A percentile compares a stretch with the other conserved stretches of the same genome.
These are phyloP conservation scores for Fusarium sp. DNA, from an alignment of 2,329 filamentous ascomycete genomes.

Conservation along the genomic window DNA sequence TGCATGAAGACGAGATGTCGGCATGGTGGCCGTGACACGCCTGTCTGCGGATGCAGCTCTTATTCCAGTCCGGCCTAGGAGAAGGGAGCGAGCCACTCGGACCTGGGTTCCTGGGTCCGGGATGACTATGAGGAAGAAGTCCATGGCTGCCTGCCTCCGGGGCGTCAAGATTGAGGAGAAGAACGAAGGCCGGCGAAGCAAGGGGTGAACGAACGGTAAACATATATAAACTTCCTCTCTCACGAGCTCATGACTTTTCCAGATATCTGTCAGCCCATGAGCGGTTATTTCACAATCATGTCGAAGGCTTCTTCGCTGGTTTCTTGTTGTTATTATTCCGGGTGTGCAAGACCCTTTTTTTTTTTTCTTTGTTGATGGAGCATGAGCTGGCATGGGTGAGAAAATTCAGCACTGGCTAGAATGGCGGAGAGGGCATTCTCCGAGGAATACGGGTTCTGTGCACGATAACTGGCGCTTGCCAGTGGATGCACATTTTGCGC, in stretches of 20 bases:
- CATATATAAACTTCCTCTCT: constrained; percentile 50
- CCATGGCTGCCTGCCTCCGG: constrained; percentile 4
- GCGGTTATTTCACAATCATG: constrained; percentile 31
- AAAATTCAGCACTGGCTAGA: constrained; percentile 45
- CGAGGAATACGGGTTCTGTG: constrained; percentile 20
- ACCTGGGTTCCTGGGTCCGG: constrained; percentile 5
- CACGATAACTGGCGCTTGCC: constrained; percentile 38
- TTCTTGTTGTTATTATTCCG: constrained; percentile 20
- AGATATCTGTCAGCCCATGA: constrained; percentile 38
- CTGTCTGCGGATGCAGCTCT: constrained; percentile 13
- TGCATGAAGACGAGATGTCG: constrained; percentile 51
- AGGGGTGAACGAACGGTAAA: constrained; percentile 39
- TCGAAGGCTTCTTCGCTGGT: constrained; percentile 42
- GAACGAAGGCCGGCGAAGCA: constrained; percentile 26
- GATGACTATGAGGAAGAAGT: not conserved
- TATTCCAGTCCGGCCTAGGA: constrained; percentile 4
- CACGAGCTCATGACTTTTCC: constrained; percentile 49
- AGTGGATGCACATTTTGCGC: constrained; percentile 25
- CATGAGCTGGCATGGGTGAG: constrained; percentile 35
- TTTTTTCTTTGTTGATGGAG: constrained; percentile 32
- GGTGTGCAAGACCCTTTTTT: constrained; percentile 13
- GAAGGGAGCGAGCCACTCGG: constrained; percentile 1
- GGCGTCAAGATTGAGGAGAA: constrained; percentile 10
- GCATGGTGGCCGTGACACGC: constrained; percentile 21
- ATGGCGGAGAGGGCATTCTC: constrained; percentile 36